phyloP scores from a whole-genome alignment of 192 early-diverging fungal species.

The Phycomyces blakesleeanus region DNA sequence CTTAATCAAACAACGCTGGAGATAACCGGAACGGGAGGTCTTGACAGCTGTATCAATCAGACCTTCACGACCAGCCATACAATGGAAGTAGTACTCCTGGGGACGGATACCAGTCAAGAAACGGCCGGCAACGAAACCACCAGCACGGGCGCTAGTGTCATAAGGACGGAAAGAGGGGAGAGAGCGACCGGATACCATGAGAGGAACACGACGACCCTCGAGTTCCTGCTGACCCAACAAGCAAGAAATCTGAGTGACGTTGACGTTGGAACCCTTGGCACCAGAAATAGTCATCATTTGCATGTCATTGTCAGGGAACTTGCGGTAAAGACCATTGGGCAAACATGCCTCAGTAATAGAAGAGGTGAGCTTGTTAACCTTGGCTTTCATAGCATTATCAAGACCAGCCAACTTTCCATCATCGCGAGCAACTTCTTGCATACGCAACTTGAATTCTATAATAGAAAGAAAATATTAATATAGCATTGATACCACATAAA shows the following conservation, averaged over 20 bases:
- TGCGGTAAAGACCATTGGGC: slow-evolving; percentile 59
- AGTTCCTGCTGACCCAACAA: slow-evolving; percentile 96
- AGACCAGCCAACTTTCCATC: slow-evolving; percentile 83
- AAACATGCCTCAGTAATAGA: slow-evolving; percentile 74
- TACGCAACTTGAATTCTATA: slow-evolving; percentile 61
- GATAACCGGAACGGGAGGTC: slow-evolving; percentile 96
- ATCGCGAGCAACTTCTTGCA: slow-evolving; percentile 86
- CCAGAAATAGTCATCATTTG: slow-evolving; percentile 98
- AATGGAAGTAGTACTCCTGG: slow-evolving; percentile 87
- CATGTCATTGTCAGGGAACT: slow-evolving; percentile 97
- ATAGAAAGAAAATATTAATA: slow-evolving; percentile 17
- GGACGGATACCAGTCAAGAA: slow-evolving; percentile 99
- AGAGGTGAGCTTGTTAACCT: slow-evolving; percentile 78
- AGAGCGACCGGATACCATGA: slow-evolving; percentile 96
- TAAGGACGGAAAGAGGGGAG: slow-evolving; percentile 91
- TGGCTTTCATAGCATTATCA: slow-evolving; percentile 82
- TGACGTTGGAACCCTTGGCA: slow-evolving; percentile 95
- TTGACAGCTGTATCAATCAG: slow-evolving; percentile 99
- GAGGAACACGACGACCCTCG: slow-evolving; percentile 95
- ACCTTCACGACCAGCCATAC: slow-evolving; percentile 99
- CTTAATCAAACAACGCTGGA: slow-evolving; percentile 99
- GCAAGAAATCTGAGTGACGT: slow-evolving; percentile 96
- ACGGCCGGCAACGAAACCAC: slow-evolving; percentile 94
- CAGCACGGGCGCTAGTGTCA: slow-evolving; percentile 85
- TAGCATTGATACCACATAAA: too few species aligned